Percentiles rank a stretch among this genome's conserved stretches.
Evolutionary conservation across 371 early-diverging fungal genomes (phyloP).

Genomic region (Polyrhizophydium stewartii): DNA sequence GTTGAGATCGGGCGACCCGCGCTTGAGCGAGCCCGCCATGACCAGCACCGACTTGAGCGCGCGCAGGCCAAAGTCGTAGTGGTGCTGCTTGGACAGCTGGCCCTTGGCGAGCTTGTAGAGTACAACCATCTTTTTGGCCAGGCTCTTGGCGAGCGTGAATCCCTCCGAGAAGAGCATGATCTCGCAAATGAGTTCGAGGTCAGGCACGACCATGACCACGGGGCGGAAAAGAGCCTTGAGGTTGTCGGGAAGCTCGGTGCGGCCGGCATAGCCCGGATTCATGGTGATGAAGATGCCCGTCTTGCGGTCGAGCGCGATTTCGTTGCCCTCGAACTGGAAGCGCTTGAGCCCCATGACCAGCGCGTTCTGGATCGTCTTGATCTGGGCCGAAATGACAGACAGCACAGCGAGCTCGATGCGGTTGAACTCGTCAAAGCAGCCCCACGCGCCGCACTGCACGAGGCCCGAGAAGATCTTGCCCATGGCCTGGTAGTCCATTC

Average conservation of each 20-base stretch:
- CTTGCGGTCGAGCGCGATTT: slow-evolving; percentile 48
- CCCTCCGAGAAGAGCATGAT: slow-evolving; percentile 61
- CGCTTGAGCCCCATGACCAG: slow-evolving; percentile 44
- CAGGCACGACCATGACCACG: slow-evolving; percentile 58
- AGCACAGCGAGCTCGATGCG: slow-evolving; percentile 53
- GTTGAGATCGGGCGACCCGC: slow-evolving; percentile 50
- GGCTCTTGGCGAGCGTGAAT: slow-evolving; percentile 47
- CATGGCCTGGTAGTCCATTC: slow-evolving; percentile 58
- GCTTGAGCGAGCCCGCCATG: slow-evolving; percentile 56
- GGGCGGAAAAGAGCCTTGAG: slow-evolving; percentile 57
- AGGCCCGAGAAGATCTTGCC: slow-evolving; percentile 57
- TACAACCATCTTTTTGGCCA: slow-evolving; percentile 58
- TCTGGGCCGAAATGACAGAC: slow-evolving; percentile 57
- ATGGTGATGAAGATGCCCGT: slow-evolving; percentile 62
- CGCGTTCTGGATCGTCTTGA: slow-evolving; percentile 57
- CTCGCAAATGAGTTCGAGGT: slow-evolving; percentile 56
- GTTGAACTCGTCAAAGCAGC: slow-evolving; percentile 71
- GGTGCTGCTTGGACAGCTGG: slow-evolving; percentile 51
- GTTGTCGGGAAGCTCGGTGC: slow-evolving; percentile 59
- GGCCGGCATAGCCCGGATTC: slow-evolving; percentile 59
- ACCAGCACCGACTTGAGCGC: slow-evolving; percentile 54
- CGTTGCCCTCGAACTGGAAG: slow-evolving; percentile 58
- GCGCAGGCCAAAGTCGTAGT: slow-evolving; percentile 62
- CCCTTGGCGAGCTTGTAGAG: slow-evolving; percentile 52
- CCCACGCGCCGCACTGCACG: slow-evolving; percentile 55